A percentile compares a stretch with the other conserved stretches of the same genome.
phyloP scores from a whole-genome alignment of 768 basidiomycete genomes.

The Mycena albidolilacea region DNA sequence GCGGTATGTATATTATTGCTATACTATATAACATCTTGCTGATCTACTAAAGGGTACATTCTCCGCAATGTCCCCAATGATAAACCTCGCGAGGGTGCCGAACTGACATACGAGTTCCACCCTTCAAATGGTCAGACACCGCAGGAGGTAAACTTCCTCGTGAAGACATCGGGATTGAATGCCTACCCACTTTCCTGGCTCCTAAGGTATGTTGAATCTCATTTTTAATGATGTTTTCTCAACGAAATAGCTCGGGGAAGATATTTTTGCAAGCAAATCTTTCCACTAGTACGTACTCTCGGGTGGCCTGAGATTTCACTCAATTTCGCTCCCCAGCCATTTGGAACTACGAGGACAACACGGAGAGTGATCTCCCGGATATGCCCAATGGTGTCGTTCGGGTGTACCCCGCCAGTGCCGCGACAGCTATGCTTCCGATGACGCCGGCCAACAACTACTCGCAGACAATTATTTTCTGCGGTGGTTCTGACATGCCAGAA shows the following conservation, averaged over 20 bases:
- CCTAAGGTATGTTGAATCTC: slow-evolving; percentile 53
- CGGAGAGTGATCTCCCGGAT: slow-evolving; percentile 73
- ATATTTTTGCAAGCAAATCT: slow-evolving; percentile 89
- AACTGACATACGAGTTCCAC: slow-evolving; percentile 88
- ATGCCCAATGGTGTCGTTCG: slow-evolving; percentile 84
- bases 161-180: slow-evolving; percentile 82
- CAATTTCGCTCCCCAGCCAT: slow-evolving; percentile 48
- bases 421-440: slow-evolving; percentile 90
- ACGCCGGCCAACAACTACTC: slow-evolving; percentile 92
- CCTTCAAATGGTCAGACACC: slow-evolving; percentile 71
- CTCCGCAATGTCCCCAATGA: slow-evolving; percentile 80
- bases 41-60: slow-evolving; percentile 59
- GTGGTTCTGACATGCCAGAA: slow-evolving; percentile 81
- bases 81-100: slow-evolving; percentile 79
- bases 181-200: slow-evolving; percentile 82
- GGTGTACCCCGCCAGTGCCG: slow-evolving; percentile 59
- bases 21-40: background rate
- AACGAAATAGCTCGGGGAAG: slow-evolving; percentile 67
- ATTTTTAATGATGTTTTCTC: background rate
- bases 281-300: slow-evolving; percentile 71
- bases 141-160: slow-evolving; percentile 75
- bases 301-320: slow-evolving; percentile 31
- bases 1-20: slow-evolving; percentile 49
- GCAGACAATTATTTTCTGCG: slow-evolving; percentile 91
- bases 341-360: slow-evolving; percentile 70